A percentile compares a stretch with the other conserved stretches of the same genome.
Evolutionary conservation across 129 eudicot genomes (phyloP).

Genomic region (Tagetes patula): DNA sequence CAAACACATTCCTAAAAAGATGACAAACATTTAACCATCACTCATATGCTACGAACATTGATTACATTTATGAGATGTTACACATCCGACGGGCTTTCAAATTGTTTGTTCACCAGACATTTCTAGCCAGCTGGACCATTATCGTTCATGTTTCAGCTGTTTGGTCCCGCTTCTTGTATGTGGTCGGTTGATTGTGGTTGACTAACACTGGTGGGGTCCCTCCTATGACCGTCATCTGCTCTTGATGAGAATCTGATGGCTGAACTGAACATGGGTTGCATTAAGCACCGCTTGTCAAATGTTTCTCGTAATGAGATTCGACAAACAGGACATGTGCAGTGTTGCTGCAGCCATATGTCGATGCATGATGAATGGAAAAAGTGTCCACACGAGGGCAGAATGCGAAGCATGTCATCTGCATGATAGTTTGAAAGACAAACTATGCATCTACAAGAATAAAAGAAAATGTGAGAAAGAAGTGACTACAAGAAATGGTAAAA

Average conservation of each 20-base stretch:
- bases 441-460: slow-evolving; percentile 53
- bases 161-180: slow-evolving; percentile 28
- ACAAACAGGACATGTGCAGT: slow-evolving; percentile 89
- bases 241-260: slow-evolving; percentile 50
- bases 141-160: slow-evolving; percentile 29
- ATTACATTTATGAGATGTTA: slow-evolving; percentile 15
- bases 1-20: slow-evolving; percentile 25
- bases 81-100: slow-evolving; percentile 52
- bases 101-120: slow-evolving; percentile 33
- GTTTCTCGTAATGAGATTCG: slow-evolving; percentile 65
- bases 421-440: slow-evolving; percentile 76
- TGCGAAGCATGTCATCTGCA: slow-evolving; percentile 64
- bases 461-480: background rate
- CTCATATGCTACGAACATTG: slow-evolving; percentile 19
- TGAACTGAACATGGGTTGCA: slow-evolving; percentile 86
- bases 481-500: background rate
- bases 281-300: slow-evolving; percentile 49
- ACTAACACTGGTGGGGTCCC: slow-evolving; percentile 26
- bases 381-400: slow-evolving; percentile 78
- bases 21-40: slow-evolving; percentile 13
- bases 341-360: slow-evolving; percentile 85
- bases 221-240: slow-evolving; percentile 27
- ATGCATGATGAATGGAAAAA: slow-evolving; percentile 81
- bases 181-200: slow-evolving; percentile 32
- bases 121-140: slow-evolving; percentile 26